phyloP scores from a whole-genome alignment of 2,329 filamentous ascomycete species.

The Cadophora sp. region DNA sequence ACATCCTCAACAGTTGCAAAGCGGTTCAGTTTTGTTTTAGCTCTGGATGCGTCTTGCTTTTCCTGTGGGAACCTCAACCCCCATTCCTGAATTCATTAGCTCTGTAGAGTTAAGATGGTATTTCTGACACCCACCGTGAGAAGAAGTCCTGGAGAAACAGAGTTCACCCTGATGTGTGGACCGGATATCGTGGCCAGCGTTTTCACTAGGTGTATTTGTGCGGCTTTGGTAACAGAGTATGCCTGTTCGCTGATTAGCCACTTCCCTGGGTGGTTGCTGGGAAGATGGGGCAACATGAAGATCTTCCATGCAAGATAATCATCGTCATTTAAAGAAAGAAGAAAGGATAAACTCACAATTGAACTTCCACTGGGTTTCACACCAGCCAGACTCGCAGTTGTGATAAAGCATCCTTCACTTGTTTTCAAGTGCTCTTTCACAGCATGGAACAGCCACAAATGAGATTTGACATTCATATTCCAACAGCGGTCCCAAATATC shows the following conservation, averaged over 20 bases:
- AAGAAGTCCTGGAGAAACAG: slow-evolving; percentile 58
- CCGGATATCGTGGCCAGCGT: slow-evolving; percentile 59
- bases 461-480: slow-evolving; percentile 67
- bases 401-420: slow-evolving; percentile 57
- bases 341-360: slow-evolving; percentile 49
- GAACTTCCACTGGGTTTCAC: slow-evolving; percentile 68
- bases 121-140: slow-evolving; percentile 14
- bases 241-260: slow-evolving; percentile 52
- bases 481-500: slow-evolving; percentile 66
- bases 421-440: slow-evolving; percentile 60
- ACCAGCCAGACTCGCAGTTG: slow-evolving; percentile 68
- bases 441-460: slow-evolving; percentile 65
- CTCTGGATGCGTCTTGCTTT: slow-evolving; percentile 31
- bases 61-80: slow-evolving; percentile 34
- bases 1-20: slow-evolving; percentile 51
- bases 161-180: slow-evolving; percentile 63
- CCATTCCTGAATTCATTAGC: slow-evolving; percentile 36
- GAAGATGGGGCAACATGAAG: not conserved
- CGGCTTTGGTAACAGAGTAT: slow-evolving; percentile 83
- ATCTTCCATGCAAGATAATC: not conserved
- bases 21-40: slow-evolving; percentile 35
- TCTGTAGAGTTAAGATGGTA: not conserved
- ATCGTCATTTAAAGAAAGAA: not conserved
- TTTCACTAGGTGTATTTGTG: slow-evolving; percentile 66
- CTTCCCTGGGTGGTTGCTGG: not conserved